Evolutionary conservation across 2,329 filamentous ascomycete species (phyloP).

Genomic region (Ascochyta koolunga): DNA sequence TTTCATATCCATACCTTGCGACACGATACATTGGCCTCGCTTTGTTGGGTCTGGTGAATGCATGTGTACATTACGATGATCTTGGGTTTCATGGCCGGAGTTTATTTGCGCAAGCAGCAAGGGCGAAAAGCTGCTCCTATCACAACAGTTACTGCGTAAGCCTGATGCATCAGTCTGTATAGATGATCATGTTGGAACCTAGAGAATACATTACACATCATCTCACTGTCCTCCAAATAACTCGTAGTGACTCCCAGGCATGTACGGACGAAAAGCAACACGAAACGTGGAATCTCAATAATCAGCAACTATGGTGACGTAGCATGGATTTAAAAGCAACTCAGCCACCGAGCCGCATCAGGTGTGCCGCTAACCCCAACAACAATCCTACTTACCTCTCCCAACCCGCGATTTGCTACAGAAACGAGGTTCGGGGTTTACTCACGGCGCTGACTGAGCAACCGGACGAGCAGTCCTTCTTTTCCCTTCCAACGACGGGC

Average conservation of each 20-base stretch:
- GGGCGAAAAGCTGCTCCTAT: neutral
- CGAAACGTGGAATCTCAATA: no score
- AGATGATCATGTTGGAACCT: neutral
- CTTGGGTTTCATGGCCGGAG: neutral
- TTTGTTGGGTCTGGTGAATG: neutral
- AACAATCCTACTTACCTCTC: no score
- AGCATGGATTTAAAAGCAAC: constrained; percentile 11
- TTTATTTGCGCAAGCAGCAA: neutral
- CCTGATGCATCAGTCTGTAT: neutral
- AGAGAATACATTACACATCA: neutral
- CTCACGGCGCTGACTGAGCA: constrained; percentile 7
- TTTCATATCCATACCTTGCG: constrained; percentile 2
- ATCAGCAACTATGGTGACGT: constrained; percentile 3
- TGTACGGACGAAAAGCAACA: constrained; percentile 7
- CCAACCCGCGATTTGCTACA: neutral
- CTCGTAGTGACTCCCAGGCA: neutral
- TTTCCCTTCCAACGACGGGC: neutral
- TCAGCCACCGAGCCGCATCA: neutral
- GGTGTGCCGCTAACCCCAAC: neutral
- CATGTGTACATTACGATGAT: constrained; percentile 10
- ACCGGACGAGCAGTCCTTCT: neutral
- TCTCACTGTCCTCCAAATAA: neutral
- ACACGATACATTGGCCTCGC: neutral
- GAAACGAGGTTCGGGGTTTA: neutral
- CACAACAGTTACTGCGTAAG: neutral